Base-by-base conservation (phyloP, 805 yeast genomes). In the Barnettozyma botsteinii region DNA sequence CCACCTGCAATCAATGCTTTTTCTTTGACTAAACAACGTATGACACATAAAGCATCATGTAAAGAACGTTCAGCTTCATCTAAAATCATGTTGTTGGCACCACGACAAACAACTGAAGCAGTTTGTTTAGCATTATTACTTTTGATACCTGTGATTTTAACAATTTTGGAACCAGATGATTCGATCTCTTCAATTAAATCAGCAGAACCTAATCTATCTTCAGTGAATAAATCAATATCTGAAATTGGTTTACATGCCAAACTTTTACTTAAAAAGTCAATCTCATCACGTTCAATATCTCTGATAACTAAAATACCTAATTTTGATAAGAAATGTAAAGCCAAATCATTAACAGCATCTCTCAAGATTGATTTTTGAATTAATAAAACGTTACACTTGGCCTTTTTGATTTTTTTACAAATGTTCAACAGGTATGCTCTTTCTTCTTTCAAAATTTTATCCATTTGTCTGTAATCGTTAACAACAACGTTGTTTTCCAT, bases 391-490 rank as follows among this genome's bases (percentile, higher is more conserved):
- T 66, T 79, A 81, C 98, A 93, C 66, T 89, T 93, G 50, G 97
- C 83, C 73, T 93, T 93, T 61, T 94, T 93, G 67, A 93, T 87
- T 61, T 86, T 87, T 66, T 93, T 93, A 71, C 96, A 89, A 60
- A 93, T 85, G 62, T 91, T 91, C 60, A 93, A 75, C 57, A 93
- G 69, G 61, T 93, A 93, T 22, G 96, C 93, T 61, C 99, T 81
- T 72, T 93, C 98, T 67, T 93, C 99, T 60, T 94, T 93, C 60
- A 93, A 72, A 53, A 93, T 93, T 69, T 91, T 93, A 66, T 93
- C 99, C 99, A 93, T 93, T 66, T 93, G 98, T 65, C 98, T 79
- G 70, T 93, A 93, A 64, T 93, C 99, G 59, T 85, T 93, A 40
- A 93, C 98, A 42, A 93, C 95, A 36, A 93, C 91, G 60, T 89